A percentile compares a stretch with the other conserved stretches of the same genome.
These are phyloP conservation scores for Chrysoporthe deuterocubensis DNA, from an alignment of 2,329 filamentous ascomycete species.

Conservation along the genomic window DNA sequence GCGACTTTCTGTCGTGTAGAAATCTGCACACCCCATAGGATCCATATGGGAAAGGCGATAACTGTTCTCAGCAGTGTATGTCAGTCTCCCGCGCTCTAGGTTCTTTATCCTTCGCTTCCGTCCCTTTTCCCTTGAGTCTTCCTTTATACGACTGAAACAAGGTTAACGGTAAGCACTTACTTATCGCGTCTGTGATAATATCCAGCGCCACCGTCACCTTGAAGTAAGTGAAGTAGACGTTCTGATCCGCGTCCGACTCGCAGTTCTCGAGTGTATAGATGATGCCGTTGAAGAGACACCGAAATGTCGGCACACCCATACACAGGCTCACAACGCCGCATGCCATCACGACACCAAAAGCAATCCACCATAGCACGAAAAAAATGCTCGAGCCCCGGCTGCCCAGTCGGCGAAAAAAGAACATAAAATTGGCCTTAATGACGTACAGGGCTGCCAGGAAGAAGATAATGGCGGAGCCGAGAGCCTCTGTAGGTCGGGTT, in stretches of 20 bases:
- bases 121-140: not conserved
- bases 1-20: constrained; percentile 24
- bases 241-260: constrained; percentile 21
- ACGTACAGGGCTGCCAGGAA: constrained; percentile 25
- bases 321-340: constrained; percentile 21
- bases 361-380: constrained; percentile 23
- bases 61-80: constrained; percentile 5
- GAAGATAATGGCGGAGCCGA: constrained; percentile 25
- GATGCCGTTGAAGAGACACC: constrained; percentile 25
- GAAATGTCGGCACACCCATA: constrained; percentile 25
- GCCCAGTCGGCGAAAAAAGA: constrained; percentile 27
- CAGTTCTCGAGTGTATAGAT: constrained; percentile 18
- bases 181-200: constrained; percentile 20
- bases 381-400: constrained; percentile 12
- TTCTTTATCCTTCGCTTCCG: not conserved
- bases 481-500: constrained; percentile 6
- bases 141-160: not conserved
- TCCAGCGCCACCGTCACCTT: constrained; percentile 25
- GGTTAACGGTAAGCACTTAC: not conserved
- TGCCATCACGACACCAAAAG: constrained; percentile 19
- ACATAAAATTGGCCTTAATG: constrained; percentile 28
- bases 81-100: not conserved
- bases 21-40: constrained; percentile 27
- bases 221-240: constrained; percentile 27
- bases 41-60: constrained; percentile 27